Evolutionary conservation across 1,284 basidiomycete species (phyloP), one percentile per base, ranked within the genome.

Genomic region (Marasmius sp.): DNA sequence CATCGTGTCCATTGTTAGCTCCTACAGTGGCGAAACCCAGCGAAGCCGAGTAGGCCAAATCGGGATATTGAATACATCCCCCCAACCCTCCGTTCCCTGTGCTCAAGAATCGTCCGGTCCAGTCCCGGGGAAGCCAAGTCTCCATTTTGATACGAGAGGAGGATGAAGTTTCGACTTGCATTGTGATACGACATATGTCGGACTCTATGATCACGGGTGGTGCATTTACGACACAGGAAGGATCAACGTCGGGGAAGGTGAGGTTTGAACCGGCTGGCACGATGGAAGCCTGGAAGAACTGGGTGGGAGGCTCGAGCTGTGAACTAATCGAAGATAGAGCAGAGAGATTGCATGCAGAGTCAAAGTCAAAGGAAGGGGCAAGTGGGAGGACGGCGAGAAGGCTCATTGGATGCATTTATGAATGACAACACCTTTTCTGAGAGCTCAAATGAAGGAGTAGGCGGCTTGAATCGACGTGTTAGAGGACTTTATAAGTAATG

Each of bases 1-100:
- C 64, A 56, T 66, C 61, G 48, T 66, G 67, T 3, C 67, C 67
- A 36, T 66, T 68, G 59, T 68, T 61, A 10, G 59, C 33, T 7
- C 60, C 62, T 20, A 65, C 50, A 12, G 63, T 55, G 7, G 66
- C 66, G 48, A 67, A 66, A 43, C 63, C 60, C 11, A 63, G 59
- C 10, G 62, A 57, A 22, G 61, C 47, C 0, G 36, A 16, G 14
- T 62, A 62, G 1, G 61, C 61, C 45, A 62, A 38, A 20, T 62
- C 61, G 33, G 55, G 57, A 39, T 62, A 62, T 20, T 62, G 57
- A 16, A 62, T 55, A 39, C 61, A 45, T 45, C 43, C 43, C 4
- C 43, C 43, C 43, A 45, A 45, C 14, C 43, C 43, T 4, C 43
- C 43, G 18, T 45, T 45, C 6, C 43, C 43, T 18, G 43, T 45